Evolutionary conservation across 768 basidiomycete genomes (phyloP), one percentile per base, ranked within the genome.

Genomic region (Boletus rex-veris): DNA sequence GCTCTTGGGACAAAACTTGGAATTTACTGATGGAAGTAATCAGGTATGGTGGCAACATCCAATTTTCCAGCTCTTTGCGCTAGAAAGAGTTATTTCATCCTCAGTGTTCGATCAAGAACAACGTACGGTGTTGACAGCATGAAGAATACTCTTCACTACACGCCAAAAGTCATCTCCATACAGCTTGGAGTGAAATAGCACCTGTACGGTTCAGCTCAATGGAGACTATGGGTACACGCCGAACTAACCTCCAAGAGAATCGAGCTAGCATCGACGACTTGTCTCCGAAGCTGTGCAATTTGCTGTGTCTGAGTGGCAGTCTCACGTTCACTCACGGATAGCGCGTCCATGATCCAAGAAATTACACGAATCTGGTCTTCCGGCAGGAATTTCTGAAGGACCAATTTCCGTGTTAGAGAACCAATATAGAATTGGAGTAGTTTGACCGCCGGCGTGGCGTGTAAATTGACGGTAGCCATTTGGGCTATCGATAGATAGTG

Each of bases 371-470:
- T 60, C 59, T 77, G 79, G 40, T 79, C 76, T 33, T 74, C 71
- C 33, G 68, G 67, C 4, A 67, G 57, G 5, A 84, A 73, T 50
- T 74, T 76, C 48, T 75, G 75, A 24, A 85, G 66, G 21, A 74
- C 74, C 50, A 76, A 67, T 60, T 79, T 84, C 37, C 76, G 71
- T 21, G 71, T 67, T 38, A 79, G 60, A 58, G 60, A 62, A 40
- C 70, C 64, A 62, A 76, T 74, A 56, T 83, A 86, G 59, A 83
- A 83, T 28, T 73, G 79, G 35, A 86, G 64, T 15, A 87, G 68
- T 46, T 74, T 73, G 28, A 73, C 61, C 15, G 83, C 71, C 7
- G 77, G 71, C 2, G 75, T 74, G 26, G 75, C 64, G 35, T 63
- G 70, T 57, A 72, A 74, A 38, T 77, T 73, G 38, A 80, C 61